A percentile compares a stretch with the other conserved stretches of the same genome.
Evolutionary conservation across 495 filamentous ascomycete species (phyloP).

Genomic region (Hypoxylon perforatum): DNA sequence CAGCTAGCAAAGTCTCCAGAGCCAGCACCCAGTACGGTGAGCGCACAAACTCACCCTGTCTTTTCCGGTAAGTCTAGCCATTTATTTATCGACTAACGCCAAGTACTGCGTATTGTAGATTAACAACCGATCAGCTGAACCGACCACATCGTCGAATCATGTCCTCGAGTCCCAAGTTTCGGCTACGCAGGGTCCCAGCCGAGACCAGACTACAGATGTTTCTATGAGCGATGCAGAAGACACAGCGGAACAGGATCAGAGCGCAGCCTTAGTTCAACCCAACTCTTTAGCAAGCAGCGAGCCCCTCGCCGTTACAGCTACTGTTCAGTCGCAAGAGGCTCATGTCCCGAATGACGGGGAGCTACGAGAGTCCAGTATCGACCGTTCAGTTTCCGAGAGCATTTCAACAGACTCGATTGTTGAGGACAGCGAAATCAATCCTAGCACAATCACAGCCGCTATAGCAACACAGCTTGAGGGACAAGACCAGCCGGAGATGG

Average conservation of each 20-base stretch:
- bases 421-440: background rate
- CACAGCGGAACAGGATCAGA: slow-evolving; percentile 1
- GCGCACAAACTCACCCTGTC: slow-evolving; percentile 30
- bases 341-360: background rate
- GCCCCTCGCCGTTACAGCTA: background rate
- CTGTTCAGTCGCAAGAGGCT: background rate
- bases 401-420: background rate
- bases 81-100: background rate
- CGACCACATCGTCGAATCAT: background rate
- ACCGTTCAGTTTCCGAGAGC: background rate
- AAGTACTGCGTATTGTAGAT: background rate
- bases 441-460: background rate
- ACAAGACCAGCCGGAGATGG: slow-evolving; percentile 10
- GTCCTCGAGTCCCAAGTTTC: slow-evolving; percentile 6
- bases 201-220: slow-evolving; percentile 9
- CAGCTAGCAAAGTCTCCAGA: slow-evolving; percentile 58
- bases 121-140: slow-evolving; percentile 13
- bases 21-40: slow-evolving; percentile 42
- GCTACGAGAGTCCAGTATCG: background rate
- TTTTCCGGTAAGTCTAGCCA: slow-evolving; percentile 8
- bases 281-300: background rate
- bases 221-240: slow-evolving; percentile 18
- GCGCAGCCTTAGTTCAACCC: background rate
- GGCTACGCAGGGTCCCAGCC: background rate
- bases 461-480: background rate